Evolutionary conservation across 345 rosid genomes (phyloP).

Genomic region (Psidium guajava): DNA sequence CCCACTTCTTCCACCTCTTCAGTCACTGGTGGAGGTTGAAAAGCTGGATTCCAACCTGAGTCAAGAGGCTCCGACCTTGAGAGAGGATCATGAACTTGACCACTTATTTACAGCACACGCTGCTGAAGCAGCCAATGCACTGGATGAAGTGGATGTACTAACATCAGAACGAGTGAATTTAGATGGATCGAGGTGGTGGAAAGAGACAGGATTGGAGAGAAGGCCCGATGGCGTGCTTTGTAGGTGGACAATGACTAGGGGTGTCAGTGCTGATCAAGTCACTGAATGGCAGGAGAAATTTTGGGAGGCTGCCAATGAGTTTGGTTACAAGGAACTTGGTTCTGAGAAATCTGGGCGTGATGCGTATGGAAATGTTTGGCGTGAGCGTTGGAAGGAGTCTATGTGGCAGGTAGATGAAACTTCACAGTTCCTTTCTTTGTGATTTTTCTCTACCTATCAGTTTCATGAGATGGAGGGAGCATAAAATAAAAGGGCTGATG

Average conservation of each 20-base stretch:
- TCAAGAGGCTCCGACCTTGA: constrained; percentile 12
- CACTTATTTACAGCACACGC: constrained; percentile 46
- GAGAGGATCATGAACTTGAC: constrained; percentile 37
- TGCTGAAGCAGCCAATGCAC: constrained; percentile 71
- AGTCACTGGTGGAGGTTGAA: constrained; percentile 49
- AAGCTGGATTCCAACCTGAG: constrained; percentile 16
- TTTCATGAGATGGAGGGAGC: neutral
- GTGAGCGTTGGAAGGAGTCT: constrained; percentile 84
- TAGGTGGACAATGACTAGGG: constrained; percentile 89
- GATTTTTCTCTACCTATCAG: neutral
- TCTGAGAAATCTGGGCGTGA: constrained; percentile 95
- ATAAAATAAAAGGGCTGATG: too few species aligned
- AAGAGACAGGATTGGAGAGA: constrained; percentile 62
- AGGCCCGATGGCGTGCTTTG: constrained; percentile 75
- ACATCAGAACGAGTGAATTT: constrained; percentile 34
- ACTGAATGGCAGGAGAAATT: constrained; percentile 95
- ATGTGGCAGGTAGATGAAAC: constrained; percentile 61
- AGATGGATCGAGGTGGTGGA: constrained; percentile 86
- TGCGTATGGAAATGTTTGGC: constrained; percentile 76
- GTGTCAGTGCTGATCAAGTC: constrained; percentile 64
- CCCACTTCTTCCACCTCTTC: constrained; percentile 56
- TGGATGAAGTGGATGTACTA: constrained; percentile 34
- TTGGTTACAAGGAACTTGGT: constrained; percentile 88
- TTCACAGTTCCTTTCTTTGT: neutral
- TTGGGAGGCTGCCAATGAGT: constrained; percentile 95